Evolutionary conservation across 495 filamentous ascomycete genomes (phyloP).

Genomic region (Neurospora terricola): DNA sequence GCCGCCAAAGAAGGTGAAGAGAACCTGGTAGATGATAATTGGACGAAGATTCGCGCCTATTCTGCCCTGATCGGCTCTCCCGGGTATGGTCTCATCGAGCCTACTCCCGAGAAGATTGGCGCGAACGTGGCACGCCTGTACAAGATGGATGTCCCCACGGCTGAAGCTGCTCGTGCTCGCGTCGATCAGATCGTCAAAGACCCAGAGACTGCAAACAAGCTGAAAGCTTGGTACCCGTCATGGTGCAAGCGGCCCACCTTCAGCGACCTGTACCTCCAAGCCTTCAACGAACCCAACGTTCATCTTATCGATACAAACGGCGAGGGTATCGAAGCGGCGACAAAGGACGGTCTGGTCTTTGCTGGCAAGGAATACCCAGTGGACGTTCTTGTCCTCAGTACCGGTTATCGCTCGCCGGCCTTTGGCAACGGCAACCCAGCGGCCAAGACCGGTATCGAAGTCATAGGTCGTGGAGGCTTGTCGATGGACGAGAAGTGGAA

Average conservation of each 20-base stretch:
- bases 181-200: slow-evolving; percentile 34
- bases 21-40: slow-evolving; percentile 32
- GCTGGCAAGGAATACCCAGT: slow-evolving; percentile 29
- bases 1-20: slow-evolving; percentile 13
- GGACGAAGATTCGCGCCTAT: slow-evolving; percentile 26
- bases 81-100: slow-evolving; percentile 12
- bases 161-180: slow-evolving; percentile 23
- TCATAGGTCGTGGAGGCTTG: slow-evolving; percentile 32
- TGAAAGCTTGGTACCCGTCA: slow-evolving; percentile 35
- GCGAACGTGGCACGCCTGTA: slow-evolving; percentile 24
- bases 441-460: slow-evolving; percentile 23
- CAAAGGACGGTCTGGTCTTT: slow-evolving; percentile 26
- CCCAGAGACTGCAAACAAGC: slow-evolving; percentile 29
- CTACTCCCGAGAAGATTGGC: slow-evolving; percentile 24
- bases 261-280: slow-evolving; percentile 35
- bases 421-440: slow-evolving; percentile 22
- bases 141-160: slow-evolving; percentile 13
- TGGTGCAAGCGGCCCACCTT: slow-evolving; percentile 41
- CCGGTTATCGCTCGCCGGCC: slow-evolving; percentile 33
- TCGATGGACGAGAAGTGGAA: slow-evolving; percentile 37
- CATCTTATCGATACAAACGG: slow-evolving; percentile 46
- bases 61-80: slow-evolving; percentile 20
- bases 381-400: slow-evolving; percentile 40
- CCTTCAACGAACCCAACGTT: slow-evolving; percentile 35
- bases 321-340: slow-evolving; percentile 35